These are phyloP conservation scores for Xylaria sp. DNA, from an alignment of 2,329 filamentous ascomycete genomes.

Conservation along the genomic window DNA sequence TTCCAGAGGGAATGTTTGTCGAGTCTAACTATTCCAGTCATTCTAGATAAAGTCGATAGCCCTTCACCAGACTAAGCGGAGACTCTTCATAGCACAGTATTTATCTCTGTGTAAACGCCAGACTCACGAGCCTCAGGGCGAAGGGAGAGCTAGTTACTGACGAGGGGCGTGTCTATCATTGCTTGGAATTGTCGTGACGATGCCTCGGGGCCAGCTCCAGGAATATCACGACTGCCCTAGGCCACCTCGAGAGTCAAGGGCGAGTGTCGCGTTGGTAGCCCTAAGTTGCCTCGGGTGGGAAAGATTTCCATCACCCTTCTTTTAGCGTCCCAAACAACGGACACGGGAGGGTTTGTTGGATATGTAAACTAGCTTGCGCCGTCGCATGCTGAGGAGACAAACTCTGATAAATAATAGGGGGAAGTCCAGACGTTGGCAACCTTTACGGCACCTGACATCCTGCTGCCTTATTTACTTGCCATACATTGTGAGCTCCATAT, in stretches of 20 bases:
- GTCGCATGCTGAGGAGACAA: slow-evolving; percentile 7
- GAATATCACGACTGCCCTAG: background rate
- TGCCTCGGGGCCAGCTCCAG: background rate
- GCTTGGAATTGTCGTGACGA: slow-evolving; percentile 1
- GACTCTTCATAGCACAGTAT: background rate
- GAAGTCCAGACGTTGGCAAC: slow-evolving; percentile 42
- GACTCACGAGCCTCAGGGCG: background rate
- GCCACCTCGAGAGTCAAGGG: slow-evolving; percentile 31
- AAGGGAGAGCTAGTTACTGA: slow-evolving; percentile 2
- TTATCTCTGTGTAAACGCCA: background rate
- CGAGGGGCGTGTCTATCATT: background rate
- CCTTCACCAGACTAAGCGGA: slow-evolving; percentile 37
- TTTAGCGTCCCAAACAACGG: slow-evolving; percentile 41
- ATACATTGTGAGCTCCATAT: slow-evolving; percentile 37
- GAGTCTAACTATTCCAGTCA: slow-evolving; percentile 67
- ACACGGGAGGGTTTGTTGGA: slow-evolving; percentile 32
- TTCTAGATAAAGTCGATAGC: slow-evolving; percentile 63
- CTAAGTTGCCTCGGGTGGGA: slow-evolving; percentile 41
- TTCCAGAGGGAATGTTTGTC: slow-evolving; percentile 68
- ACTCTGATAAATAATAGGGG: slow-evolving; percentile 33
- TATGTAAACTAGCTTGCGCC: slow-evolving; percentile 39
- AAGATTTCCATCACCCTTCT: slow-evolving; percentile 46
- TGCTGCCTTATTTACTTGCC: slow-evolving; percentile 39
- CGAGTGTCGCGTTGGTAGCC: slow-evolving; percentile 55
- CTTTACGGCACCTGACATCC: slow-evolving; percentile 36